Evolutionary conservation across 2,329 filamentous ascomycete species (phyloP), one percentile per base, ranked within the genome.

Genomic region (Aspergillus quadrilineatus): DNA sequence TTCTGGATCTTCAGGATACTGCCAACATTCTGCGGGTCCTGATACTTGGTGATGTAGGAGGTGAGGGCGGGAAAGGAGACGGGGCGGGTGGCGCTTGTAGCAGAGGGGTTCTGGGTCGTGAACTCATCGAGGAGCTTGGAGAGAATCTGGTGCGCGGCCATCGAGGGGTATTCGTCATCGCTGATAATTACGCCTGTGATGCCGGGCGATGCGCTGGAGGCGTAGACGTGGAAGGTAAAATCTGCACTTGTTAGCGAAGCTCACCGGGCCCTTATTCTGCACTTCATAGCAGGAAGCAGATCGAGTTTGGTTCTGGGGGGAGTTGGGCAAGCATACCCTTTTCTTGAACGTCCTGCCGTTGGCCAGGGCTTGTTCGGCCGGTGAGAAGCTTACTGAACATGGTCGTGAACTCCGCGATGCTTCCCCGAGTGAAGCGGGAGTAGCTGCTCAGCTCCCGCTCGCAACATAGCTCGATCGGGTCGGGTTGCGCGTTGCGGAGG

Each of bases 1-100:
- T 91, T 89, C 76, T 97, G 93, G 68, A 99, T 97, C 82, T 91
- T 92, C 81, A 91, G 85, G 72, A 97, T 95, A 76, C 88, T 93
- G 78, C 96, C 92, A 64, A 91, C 92, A 77, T 95, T 84, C 69
- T 87, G 81, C 10, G 93, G 92, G 73, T 97, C 89, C 79, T 96
- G 90, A 78, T 92, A 96, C 64, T 88, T 86, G 41, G 75, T 71
- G 50, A 89, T 82, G 75, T 96, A 96, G 42, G 91, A 88, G 73
- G 90, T 87, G 55, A 97, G 82, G 71, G 83, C 43, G 89, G 89
- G 72, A 92, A 88, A 17, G 80, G 70, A 51, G 90, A 77, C 53
- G 75, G 68, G 61, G 60, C 66, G 77, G 56, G 63, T 78, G 79
- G 65, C 49, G 67, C 79, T 70, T 41, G 69, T 82, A 73, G 67